Evolutionary conservation across 1,284 basidiomycete genomes (phyloP).

Genomic region (Trametes pubescens): DNA sequence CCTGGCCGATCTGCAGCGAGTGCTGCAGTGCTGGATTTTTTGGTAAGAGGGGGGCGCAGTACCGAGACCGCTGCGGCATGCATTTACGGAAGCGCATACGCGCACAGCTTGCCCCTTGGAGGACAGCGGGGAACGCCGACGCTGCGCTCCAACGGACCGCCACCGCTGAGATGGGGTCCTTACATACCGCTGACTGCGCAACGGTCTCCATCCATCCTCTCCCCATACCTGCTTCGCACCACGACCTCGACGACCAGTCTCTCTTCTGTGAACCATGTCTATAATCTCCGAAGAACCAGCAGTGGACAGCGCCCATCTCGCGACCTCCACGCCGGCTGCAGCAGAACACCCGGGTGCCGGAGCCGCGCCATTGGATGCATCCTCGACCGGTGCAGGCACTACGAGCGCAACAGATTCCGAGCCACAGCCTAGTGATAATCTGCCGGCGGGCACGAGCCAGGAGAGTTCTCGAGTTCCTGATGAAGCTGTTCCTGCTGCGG

Average conservation of each 20-base stretch:
- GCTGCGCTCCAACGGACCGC: conserved; percentile 15
- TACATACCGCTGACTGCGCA: conserved; percentile 22
- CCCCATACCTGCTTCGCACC: conserved; percentile 9
- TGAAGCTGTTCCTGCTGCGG: conserved; percentile 7
- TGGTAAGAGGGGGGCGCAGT: not conserved
- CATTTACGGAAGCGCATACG: not conserved
- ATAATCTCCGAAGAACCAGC: conserved; percentile 15
- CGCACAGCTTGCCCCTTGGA: not conserved
- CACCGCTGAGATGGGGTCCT: conserved; percentile 17
- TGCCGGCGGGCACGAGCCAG: conserved; percentile 11
- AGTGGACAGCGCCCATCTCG: not conserved
- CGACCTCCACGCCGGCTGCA: conserved; percentile 4
- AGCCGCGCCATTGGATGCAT: conserved; percentile 2
- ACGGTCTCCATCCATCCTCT: conserved; percentile 1
- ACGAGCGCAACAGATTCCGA: conserved; percentile 5
- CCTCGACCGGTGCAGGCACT: not conserved
- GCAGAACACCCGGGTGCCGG: conserved; percentile 17
- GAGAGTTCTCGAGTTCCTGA: conserved; percentile 12
- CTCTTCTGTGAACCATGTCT: conserved; percentile 16
- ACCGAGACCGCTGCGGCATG: not conserved
- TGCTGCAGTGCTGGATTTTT: not conserved
- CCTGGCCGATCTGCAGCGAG: not conserved
- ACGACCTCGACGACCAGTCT: conserved; percentile 8
- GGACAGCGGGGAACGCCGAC: conserved; percentile 13
- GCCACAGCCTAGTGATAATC: not conserved